A percentile compares a stretch with the other conserved stretches of the same genome.
Conservation (phyloP, 1,139 yeast genomes). For the Fermentozyma sake region DNA sequence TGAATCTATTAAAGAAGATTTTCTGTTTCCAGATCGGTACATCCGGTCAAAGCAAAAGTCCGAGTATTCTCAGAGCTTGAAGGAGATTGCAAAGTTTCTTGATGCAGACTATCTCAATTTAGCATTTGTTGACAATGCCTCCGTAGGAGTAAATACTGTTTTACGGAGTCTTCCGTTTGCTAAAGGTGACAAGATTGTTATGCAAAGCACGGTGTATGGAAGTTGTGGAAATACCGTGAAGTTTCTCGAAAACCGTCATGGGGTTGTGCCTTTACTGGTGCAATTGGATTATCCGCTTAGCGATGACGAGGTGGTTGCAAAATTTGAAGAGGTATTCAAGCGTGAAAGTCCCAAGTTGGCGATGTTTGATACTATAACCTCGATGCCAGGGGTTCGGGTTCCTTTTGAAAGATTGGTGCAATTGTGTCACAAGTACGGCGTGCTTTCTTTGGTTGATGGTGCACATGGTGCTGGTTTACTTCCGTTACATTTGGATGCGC, state of each 20-base stretch:
- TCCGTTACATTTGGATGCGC: slow-evolving; percentile 37
- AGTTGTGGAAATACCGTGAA: slow-evolving; percentile 53
- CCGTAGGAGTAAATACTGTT: slow-evolving; percentile 57
- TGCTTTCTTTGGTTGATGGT: slow-evolving; percentile 62
- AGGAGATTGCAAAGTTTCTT: slow-evolving; percentile 33
- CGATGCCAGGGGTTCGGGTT: slow-evolving; percentile 59
- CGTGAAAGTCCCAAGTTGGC: slow-evolving; percentile 29
- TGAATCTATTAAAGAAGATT: slow-evolving; percentile 22
- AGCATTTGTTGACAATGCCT: slow-evolving; percentile 56
- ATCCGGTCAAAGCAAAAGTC: slow-evolving; percentile 17
- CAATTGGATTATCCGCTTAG: slow-evolving; percentile 46
- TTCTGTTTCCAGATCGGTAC: slow-evolving; percentile 40
- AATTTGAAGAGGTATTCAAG: slow-evolving; percentile 30
- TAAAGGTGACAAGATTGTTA: slow-evolving; percentile 52
- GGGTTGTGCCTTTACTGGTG: slow-evolving; percentile 43
- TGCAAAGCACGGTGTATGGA: slow-evolving; percentile 52
- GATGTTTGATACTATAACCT: slow-evolving; percentile 57
- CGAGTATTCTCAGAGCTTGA: slow-evolving; percentile 26
- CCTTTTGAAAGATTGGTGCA: slow-evolving; percentile 51
- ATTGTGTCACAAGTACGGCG: slow-evolving; percentile 44
- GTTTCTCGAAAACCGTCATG: slow-evolving; percentile 39
- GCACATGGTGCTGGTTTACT: slow-evolving; percentile 67
- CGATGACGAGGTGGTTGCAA: slow-evolving; percentile 42
- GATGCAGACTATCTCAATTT: slow-evolving; percentile 41
- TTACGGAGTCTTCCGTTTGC: slow-evolving; percentile 51